Evolutionary conservation across 257 asterid species (phyloP), one percentile per base, ranked within the genome.

Genomic region (Lantana camara): DNA sequence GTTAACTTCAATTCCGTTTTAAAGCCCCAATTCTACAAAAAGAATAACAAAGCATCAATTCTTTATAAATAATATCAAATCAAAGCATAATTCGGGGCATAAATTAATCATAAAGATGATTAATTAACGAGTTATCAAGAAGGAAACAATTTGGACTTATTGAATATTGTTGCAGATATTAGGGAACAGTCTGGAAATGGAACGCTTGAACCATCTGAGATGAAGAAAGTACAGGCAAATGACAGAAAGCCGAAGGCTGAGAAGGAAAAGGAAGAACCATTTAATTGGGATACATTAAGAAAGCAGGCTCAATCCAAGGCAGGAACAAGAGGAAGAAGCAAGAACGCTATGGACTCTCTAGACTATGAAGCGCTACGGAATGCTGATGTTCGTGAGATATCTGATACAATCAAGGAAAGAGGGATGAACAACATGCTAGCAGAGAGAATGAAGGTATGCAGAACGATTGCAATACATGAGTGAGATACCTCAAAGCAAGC

Each of bases 391-490:
- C 56, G 45, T 51, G 82, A 66, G 70, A 82, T 84, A 37, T 75
- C 91, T 52, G 80, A 79, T 6, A 42, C 88, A 9, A 84, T 84
- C 46, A 84, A 84, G 70, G 88, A 84, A 75, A 73, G 91, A 71
- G 91, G 91, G 22, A 84, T 84, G 91, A 84, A 75, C 63, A 82
- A 84, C 76, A 64, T 74, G 82, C 69, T 84, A 51, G 91, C 91
- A 27, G 86, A 79, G 73, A 68, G 99, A 73, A 94, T 94, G 53
- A 84, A 90, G 96, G 99, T 88, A 67, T 8, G 52, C 35, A 69
- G 22, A 13, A 37, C 41, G 49, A 21, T 32, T 50, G 49, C 20
- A 44, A 8, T 48, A 11, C 7, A 32, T 27, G 6, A 32, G 20
- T 45, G 22, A 45, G 56, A 62, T 19, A 70, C 58, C 20, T 29